Conservation (phyloP, 2,329 filamentous ascomycete genomes). For the Talaromyces sp. region DNA sequence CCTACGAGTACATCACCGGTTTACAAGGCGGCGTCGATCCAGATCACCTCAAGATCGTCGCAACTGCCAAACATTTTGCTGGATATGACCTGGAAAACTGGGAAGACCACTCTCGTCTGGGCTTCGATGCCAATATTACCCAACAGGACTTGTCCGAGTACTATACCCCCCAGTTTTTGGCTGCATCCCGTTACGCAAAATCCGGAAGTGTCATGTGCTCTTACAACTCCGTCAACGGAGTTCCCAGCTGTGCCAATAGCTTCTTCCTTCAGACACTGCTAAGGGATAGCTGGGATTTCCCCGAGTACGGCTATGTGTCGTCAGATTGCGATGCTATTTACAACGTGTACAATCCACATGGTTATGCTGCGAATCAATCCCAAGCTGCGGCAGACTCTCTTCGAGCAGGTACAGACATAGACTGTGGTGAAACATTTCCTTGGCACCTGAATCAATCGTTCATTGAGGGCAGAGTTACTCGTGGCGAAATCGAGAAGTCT, state of each 20-base stretch:
- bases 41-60: conserved; percentile 37
- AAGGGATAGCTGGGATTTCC: conserved; percentile 61
- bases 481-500: conserved; percentile 41
- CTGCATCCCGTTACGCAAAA: conserved; percentile 54
- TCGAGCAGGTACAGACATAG: conserved; percentile 48
- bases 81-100: conserved; percentile 53
- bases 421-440: conserved; percentile 48
- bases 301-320: conserved; percentile 51
- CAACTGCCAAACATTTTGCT: conserved; percentile 55
- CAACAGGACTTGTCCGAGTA: conserved; percentile 62
- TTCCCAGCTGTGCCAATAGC: conserved; percentile 57
- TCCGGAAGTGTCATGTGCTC: conserved; percentile 57
- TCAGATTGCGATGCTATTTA: conserved; percentile 60
- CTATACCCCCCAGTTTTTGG: conserved; percentile 60
- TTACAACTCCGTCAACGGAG: conserved; percentile 61
- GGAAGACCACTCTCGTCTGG: conserved; percentile 37
- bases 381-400: conserved; percentile 44
- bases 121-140: conserved; percentile 51
- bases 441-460: conserved; percentile 40
- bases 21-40: conserved; percentile 45
- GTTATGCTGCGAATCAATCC: conserved; percentile 39
- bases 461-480: conserved; percentile 39
- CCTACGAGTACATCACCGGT: conserved; percentile 48
- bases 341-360: conserved; percentile 53
- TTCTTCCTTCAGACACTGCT: conserved; percentile 60